A percentile compares a stretch with the other conserved stretches of the same genome.
These are phyloP conservation scores for Corylus americana DNA, from an alignment of 306 rosid genomes.

Conservation along the genomic window DNA sequence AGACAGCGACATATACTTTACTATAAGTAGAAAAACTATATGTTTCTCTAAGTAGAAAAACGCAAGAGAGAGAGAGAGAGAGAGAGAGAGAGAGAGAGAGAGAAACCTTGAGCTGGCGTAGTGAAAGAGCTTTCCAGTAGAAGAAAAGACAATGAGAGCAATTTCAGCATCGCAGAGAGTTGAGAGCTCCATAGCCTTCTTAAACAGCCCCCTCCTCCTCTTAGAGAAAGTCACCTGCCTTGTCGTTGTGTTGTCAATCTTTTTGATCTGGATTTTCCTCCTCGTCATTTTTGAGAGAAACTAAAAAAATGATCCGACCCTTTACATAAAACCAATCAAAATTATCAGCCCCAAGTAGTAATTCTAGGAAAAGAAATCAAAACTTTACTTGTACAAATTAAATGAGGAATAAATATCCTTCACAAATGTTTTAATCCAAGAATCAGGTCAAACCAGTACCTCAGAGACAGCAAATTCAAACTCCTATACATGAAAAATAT, in stretches of 20 bases:
- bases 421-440: too few relatives aligned
- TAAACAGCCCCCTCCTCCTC: slow-evolving; percentile 46
- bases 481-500: too few relatives aligned
- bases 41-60: not conserved
- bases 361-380: too few relatives aligned
- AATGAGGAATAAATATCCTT: too few relatives aligned
- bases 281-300: slow-evolving; percentile 30
- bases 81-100: not conserved
- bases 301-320: not conserved
- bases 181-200: slow-evolving; percentile 51
- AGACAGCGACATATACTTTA: too few relatives aligned
- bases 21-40: too few relatives aligned
- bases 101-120: slow-evolving; percentile 42
- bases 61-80: not conserved
- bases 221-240: slow-evolving; percentile 49
- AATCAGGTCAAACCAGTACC: too few relatives aligned
- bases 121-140: slow-evolving; percentile 41
- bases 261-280: slow-evolving; percentile 44
- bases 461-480: too few relatives aligned
- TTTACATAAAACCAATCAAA: too few relatives aligned
- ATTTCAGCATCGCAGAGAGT: too few relatives aligned
- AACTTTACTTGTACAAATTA: too few relatives aligned
- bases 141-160: slow-evolving; percentile 41
- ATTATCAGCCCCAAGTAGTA: too few relatives aligned
- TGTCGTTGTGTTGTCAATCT: slow-evolving; percentile 41